Base-by-base conservation (phyloP, 2,329 filamentous ascomycete genomes). In the Tothia fuscella region DNA sequence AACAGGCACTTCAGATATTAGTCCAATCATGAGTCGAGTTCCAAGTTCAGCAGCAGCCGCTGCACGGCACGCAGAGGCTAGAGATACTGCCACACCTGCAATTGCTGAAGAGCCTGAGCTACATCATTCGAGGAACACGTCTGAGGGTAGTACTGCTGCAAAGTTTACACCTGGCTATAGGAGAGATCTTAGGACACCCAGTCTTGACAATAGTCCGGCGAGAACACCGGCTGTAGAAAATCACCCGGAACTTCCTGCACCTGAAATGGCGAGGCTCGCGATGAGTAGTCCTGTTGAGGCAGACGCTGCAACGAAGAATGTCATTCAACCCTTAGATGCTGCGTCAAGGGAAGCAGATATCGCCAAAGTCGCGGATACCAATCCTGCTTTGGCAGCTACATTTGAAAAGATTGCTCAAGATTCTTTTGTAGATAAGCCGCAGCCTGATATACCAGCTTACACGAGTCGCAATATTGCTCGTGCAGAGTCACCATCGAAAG, bases 1-100 rank as follows among this genome's bases (percentile, higher is more conserved):
- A 44, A 70, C 70, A 46, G 77, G 75, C 47, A 80, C 77, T 6
- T 68, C 70, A 37, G 66, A 66, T 21, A 76, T 82, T 47, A 80
- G 76, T 52, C 78, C 78, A 2, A 81, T 82, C 41, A 78, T 81
- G 56, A 71, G 66, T 48, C 62, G 65, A 39, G 70, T 67, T n/a
- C 66, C 71, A 5, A 69, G 69, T 44, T 58, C 59, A 36, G 60
- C 58, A 41, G 48, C 60, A 30, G 51, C 59, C 45, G 53, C 59
- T 38, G 62, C 49, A 56, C 56, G 49, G 50, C 43, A 17, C 63
- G 63, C 28, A 63, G 63, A 30, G 53, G 63, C 47, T 49, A 59
- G 48, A 56, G 61, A 61, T 26, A 51, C 51, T 48, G 54, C 54
- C 36, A 72, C 73, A 3, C 68, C 72, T 30, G 68, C 68, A 1